These are phyloP conservation scores for Tephrocybe rancida DNA, from an alignment of 768 basidiomycete species.

Conservation along the genomic window DNA sequence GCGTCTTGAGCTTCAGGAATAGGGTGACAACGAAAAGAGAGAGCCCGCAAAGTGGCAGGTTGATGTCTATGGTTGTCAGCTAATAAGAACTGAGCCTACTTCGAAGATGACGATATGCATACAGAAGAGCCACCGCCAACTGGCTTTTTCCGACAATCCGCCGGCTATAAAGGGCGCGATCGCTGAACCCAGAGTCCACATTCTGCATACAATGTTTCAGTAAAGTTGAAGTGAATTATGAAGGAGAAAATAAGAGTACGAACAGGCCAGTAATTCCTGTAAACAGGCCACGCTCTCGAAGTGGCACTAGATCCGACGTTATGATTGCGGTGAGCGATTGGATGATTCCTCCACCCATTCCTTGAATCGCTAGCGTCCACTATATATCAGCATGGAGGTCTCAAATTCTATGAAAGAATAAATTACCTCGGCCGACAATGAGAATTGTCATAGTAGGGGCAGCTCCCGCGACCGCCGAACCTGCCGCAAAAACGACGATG, in stretches of 20 bases:
- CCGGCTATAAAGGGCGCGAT: slow-evolving; percentile 39
- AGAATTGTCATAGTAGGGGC: slow-evolving; percentile 19
- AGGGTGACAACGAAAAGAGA: slow-evolving; percentile 27
- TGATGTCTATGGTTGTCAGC: slow-evolving; percentile 31
- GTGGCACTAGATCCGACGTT: slow-evolving; percentile 43
- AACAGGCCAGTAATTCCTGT: slow-evolving; percentile 22
- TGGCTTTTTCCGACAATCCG: slow-evolving; percentile 26
- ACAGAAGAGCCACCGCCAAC: slow-evolving; percentile 48
- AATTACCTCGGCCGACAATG: slow-evolving; percentile 36
- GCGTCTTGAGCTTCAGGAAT: slow-evolving; percentile 34
- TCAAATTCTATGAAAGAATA: not conserved
- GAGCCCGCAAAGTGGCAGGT: slow-evolving; percentile 37
- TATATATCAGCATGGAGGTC: too few relatives aligned
- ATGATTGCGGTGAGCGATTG: slow-evolving; percentile 42
- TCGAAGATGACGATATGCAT: slow-evolving; percentile 4
- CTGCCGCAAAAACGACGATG: slow-evolving; percentile 8
- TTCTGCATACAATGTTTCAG: slow-evolving; percentile 19
- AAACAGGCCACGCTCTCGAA: slow-evolving; percentile 45
- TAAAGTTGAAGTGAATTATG: not conserved
- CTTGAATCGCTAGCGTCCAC: slow-evolving; percentile 48
- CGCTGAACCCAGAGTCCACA: slow-evolving; percentile 36
- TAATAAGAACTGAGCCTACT: not conserved
- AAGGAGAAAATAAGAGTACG: not conserved
- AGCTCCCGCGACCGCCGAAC: slow-evolving; percentile 6
- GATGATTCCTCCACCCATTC: slow-evolving; percentile 40